Conservation (phyloP, 306 rosid genomes). For the Potentilla sterilis region DNA sequence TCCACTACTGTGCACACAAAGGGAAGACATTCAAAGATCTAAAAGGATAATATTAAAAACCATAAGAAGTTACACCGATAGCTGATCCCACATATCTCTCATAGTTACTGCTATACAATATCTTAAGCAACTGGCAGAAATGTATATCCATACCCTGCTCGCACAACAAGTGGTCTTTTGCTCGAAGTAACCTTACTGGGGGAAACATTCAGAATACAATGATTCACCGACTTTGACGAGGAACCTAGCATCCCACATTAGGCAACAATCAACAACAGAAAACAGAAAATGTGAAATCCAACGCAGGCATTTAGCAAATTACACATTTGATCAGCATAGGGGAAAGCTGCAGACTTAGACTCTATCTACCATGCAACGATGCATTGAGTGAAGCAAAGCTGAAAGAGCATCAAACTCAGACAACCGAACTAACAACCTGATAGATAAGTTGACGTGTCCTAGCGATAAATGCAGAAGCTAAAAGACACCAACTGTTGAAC, state of each 20-base stretch:
- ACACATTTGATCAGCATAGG: neutral
- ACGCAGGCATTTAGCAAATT: neutral
- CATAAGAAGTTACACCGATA: neutral
- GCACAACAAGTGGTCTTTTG: constrained; percentile 37
- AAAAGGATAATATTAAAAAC: neutral
- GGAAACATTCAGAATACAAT: constrained; percentile 38
- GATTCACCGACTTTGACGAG: constrained; percentile 37
- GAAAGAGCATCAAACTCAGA: neutral
- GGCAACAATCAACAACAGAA: constrained; percentile 14
- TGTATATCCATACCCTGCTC: constrained; percentile 43
- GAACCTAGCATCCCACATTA: constrained; percentile 45
- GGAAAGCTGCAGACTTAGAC: neutral
- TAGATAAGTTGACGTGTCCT: neutral
- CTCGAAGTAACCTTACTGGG: constrained; percentile 19
- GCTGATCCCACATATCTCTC: neutral
- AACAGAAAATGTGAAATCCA: neutral
- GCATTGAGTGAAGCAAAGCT: neutral
- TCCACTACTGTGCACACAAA: constrained; percentile 39
- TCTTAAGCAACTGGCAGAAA: neutral
- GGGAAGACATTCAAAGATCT: neutral
- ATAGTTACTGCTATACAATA: neutral
- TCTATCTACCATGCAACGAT: neutral
- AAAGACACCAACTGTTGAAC: neutral
- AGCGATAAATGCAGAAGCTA: neutral
- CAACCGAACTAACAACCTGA: neutral